Conservation (phyloP, 768 basidiomycete genomes). For the Suillus ampliporus region DNA sequence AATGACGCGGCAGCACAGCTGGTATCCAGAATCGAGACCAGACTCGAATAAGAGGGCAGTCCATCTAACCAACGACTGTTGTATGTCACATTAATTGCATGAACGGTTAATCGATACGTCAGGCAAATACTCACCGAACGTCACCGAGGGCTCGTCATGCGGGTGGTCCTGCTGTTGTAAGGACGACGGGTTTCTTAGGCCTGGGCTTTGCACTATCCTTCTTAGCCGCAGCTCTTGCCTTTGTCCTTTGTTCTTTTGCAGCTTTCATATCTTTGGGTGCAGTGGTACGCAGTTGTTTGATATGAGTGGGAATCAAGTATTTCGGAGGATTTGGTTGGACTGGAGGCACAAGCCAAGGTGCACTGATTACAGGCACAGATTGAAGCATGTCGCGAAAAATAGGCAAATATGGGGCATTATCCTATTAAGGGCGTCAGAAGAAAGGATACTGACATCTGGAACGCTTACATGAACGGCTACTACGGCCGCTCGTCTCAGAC, state of each 20-base stretch:
- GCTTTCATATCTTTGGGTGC: conserved; percentile 80
- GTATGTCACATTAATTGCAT: neutral
- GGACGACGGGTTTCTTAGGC: neutral
- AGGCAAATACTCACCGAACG: neutral
- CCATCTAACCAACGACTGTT: neutral
- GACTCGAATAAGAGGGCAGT: neutral
- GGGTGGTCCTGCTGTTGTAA: conserved; percentile 11
- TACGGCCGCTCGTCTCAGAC: conserved; percentile 66
- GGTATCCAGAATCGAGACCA: neutral
- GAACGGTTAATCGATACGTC: neutral
- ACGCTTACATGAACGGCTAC: conserved; percentile 63
- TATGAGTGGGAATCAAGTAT: conserved; percentile 68
- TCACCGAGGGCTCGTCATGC: neutral
- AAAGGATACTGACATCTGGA: neutral
- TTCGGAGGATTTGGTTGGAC: conserved; percentile 18
- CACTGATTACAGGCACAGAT: conserved; percentile 58
- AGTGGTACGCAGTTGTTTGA: conserved; percentile 74
- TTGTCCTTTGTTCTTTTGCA: conserved; percentile 61
- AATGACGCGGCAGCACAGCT: neutral
- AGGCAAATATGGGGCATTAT: conserved; percentile 44
- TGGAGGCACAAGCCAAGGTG: conserved; percentile 63
- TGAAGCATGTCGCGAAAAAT: conserved; percentile 47
- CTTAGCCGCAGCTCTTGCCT: conserved; percentile 57
- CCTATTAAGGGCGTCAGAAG: conserved; percentile 12
- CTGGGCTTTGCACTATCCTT: conserved; percentile 12